phyloP scores from a whole-genome alignment of 257 asterid species.

The Dorcoceras hygrometricum region DNA sequence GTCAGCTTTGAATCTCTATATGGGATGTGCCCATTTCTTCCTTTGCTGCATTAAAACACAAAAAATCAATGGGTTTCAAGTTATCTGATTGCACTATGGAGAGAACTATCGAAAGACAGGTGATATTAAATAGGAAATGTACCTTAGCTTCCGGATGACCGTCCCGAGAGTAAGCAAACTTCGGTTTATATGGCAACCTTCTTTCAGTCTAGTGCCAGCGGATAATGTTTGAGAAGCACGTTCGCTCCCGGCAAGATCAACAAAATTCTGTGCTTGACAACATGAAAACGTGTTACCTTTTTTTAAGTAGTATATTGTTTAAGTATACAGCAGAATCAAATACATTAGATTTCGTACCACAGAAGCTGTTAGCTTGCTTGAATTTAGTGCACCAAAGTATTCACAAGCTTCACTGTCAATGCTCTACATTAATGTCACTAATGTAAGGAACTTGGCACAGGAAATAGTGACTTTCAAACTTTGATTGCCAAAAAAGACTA shows the following conservation, averaged over 20 bases:
- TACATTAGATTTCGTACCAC: conserved; percentile 59
- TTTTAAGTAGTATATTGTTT: background rate
- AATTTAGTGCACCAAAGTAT: conserved; percentile 36
- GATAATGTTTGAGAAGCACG: conserved; percentile 84
- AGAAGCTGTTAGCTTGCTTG: conserved; percentile 70
- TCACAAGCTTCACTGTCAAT: conserved; percentile 73
- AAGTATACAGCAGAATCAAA: background rate
- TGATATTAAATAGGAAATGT: background rate
- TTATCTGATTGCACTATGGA: background rate
- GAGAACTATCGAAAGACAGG: background rate
- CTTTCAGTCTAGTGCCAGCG: conserved; percentile 68
- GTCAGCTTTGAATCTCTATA: conserved; percentile 93
- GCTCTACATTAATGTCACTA: conserved; percentile 41
- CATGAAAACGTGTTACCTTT: conserved; percentile 15
- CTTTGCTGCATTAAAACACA: conserved; percentile 55
- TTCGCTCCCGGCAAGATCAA: conserved; percentile 97
- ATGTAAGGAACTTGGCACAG: background rate
- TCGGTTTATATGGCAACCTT: conserved; percentile 90
- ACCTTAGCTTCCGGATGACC: conserved; percentile 90
- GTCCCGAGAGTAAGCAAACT: conserved; percentile 94
- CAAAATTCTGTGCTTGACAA: conserved; percentile 50
- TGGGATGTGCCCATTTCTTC: conserved; percentile 82
- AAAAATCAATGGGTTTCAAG: background rate
- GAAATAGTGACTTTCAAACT: background rate
- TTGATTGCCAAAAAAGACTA: background rate